Base-by-base conservation (phyloP, 345 rosid species). In the Fremontodendron californicum region DNA sequence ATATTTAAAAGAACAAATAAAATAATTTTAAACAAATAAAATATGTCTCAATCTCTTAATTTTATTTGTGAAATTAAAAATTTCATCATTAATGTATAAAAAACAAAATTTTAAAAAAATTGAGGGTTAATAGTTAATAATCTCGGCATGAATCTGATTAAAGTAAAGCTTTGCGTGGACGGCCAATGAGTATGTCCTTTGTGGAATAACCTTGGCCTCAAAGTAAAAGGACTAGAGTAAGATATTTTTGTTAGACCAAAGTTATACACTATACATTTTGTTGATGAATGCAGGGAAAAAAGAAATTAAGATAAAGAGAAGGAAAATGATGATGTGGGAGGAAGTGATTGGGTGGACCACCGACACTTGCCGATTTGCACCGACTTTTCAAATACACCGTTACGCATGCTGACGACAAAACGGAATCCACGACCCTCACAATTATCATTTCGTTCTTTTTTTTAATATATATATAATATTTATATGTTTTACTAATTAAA, bases 281-380 rank as follows among this genome's bases (percentile, higher is more conserved):
- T 39, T 39, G 40, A 39, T 5, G 5, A 39, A 39, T 39, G 54
- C 15, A 5, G 54, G 7, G n/a, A 49, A 49, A 49, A 49, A 39
- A 33, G 3, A 33, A 33, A 33, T 33, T 33, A 1, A 33, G 3
- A 11, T 13, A 60, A 29, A 58, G 18, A 25, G 16, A 13, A 6
- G 9, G n/a, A 6, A 7, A 61, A 6, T 62, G 66, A 61, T 49
- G 78, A 58, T 4, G 75, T 29, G 55, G 71, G 66, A 9, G 73
- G 8, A 54, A 74, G 77, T 67, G 72, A 73, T 76, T 25, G 83
- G 72, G 60, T 55, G 76, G 66, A 78, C 81, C 85, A 79, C 85
- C 88, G 88, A 85, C 86, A 79, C 81, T 82, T 83, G 86, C 83
- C 81, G 69, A 69, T 84, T 76, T 35, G 39, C 81, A 86, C 87